Conservation (phyloP, 1,284 basidiomycete genomes). For the Ceratobasidium sp. region DNA sequence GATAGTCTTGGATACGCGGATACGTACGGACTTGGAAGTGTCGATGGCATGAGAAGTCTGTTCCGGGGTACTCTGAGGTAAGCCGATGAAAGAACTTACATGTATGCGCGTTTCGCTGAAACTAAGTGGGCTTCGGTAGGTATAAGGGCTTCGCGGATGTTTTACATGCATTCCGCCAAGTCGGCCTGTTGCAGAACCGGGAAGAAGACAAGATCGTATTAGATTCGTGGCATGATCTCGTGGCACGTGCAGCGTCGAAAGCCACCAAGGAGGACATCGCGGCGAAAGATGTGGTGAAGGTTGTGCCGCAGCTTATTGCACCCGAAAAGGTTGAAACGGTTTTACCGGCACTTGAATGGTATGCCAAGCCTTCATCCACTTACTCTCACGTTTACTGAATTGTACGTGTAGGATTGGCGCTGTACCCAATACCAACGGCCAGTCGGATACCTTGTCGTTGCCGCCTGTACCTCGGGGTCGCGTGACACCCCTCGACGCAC, state of each 20-base stretch:
- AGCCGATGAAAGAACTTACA: slow-evolving; percentile 41
- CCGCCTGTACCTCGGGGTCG: slow-evolving; percentile 64
- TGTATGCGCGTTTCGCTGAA: slow-evolving; percentile 1
- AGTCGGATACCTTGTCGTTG: slow-evolving; percentile 53
- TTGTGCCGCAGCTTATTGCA: slow-evolving; percentile 54
- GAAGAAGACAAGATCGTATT: slow-evolving; percentile 55
- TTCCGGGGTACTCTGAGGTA: slow-evolving; percentile 89
- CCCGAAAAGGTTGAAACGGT: slow-evolving; percentile 57
- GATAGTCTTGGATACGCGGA: slow-evolving; percentile 84
- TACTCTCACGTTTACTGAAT: too few relatives aligned
- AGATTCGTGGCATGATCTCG: slow-evolving; percentile 51
- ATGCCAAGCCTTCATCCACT: neutral
- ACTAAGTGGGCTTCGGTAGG: slow-evolving; percentile 58
- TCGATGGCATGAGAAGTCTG: slow-evolving; percentile 72
- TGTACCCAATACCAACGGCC: slow-evolving; percentile 57
- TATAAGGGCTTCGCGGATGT: slow-evolving; percentile 88
- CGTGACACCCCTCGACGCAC: slow-evolving; percentile 79
- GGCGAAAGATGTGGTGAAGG: slow-evolving; percentile 7
- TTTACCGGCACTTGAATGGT: slow-evolving; percentile 70
- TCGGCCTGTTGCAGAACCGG: slow-evolving; percentile 73
- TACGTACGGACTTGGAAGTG: slow-evolving; percentile 74
- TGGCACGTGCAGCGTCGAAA: slow-evolving; percentile 46
- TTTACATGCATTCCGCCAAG: slow-evolving; percentile 78
- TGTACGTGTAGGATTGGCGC: slow-evolving; percentile 31
- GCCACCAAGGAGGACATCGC: slow-evolving; percentile 7